These are phyloP conservation scores for Helichrysum umbraculigerum DNA, from an alignment of 129 eudicot species.

Conservation along the genomic window DNA sequence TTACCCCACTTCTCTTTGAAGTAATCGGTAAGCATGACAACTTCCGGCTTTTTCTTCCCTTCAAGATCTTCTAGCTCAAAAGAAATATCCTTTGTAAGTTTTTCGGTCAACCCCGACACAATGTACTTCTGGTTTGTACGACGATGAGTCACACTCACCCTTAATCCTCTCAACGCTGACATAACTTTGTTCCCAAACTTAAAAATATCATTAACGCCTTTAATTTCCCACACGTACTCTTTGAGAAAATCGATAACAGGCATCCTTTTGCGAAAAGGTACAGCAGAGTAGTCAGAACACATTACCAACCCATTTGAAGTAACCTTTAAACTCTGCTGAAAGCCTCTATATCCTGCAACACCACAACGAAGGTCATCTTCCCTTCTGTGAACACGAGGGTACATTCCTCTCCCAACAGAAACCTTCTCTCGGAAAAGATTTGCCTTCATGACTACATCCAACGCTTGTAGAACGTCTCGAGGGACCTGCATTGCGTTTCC, in stretches of 20 bases:
- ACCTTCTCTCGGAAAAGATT: slow-evolving; percentile 50
- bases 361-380: slow-evolving; percentile 55
- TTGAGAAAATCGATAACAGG: slow-evolving; percentile 64
- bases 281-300: slow-evolving; percentile 57
- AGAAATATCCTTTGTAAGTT: slow-evolving; percentile 32
- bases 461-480: slow-evolving; percentile 64
- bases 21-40: slow-evolving; percentile 42
- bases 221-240: slow-evolving; percentile 45
- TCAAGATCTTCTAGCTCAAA: slow-evolving; percentile 51
- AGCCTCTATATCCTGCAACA: slow-evolving; percentile 64
- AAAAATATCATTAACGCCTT: slow-evolving; percentile 26
- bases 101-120: slow-evolving; percentile 45
- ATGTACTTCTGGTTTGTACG: slow-evolving; percentile 60
- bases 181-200: slow-evolving; percentile 24
- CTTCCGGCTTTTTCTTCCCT: slow-evolving; percentile 31
- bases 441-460: slow-evolving; percentile 68
- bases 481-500: slow-evolving; percentile 46
- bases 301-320: slow-evolving; percentile 59
- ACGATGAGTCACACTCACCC: slow-evolving; percentile 69
- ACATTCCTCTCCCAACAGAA: slow-evolving; percentile 49
- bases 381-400: slow-evolving; percentile 30
- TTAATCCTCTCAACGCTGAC: slow-evolving; percentile 48
- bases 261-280: slow-evolving; percentile 61
- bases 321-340: slow-evolving; percentile 58
- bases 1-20: slow-evolving; percentile 49